Conservation (phyloP, 202 grass and related monocot species). For the Schoenoplectus triqueter region DNA sequence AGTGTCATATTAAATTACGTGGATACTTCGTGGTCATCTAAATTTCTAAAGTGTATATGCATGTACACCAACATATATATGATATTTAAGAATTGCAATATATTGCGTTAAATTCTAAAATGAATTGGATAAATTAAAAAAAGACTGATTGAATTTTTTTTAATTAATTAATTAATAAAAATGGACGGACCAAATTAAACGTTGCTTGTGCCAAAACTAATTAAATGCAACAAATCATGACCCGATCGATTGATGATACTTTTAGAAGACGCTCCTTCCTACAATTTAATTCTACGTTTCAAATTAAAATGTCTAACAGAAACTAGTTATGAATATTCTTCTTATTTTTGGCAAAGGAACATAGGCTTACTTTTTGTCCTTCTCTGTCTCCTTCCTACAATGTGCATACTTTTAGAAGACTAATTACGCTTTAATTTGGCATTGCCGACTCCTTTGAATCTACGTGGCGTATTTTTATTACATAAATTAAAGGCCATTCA, state of each 20-base stretch:
- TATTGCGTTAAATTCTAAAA: too few species aligned
- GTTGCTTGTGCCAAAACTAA: not conserved
- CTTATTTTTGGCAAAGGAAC: not conserved
- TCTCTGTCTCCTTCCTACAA: constrained; percentile 26
- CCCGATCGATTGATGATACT: too few species aligned
- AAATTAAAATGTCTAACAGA: not conserved
- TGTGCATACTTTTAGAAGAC: not conserved
- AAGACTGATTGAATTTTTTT: not conserved
- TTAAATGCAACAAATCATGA: not conserved
- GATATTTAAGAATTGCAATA: too few species aligned
- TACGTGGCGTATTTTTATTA: not conserved
- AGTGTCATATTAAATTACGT: too few species aligned
- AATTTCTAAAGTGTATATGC: too few species aligned
- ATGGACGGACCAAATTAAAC: not conserved
- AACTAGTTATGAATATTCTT: not conserved
- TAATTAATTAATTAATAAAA: not conserved
- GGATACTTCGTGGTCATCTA: too few species aligned
- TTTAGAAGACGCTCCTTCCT: too few species aligned
- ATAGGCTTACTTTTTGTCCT: not conserved
- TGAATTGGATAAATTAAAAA: too few species aligned
- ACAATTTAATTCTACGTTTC: too few species aligned
- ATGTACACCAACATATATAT: too few species aligned
- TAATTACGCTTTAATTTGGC: constrained; percentile 14
- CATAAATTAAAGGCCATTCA: not conserved
- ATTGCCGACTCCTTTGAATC: not conserved